A percentile compares a stretch with the other conserved stretches of the same genome.
Conservation (phyloP, 176 grass and related monocot species). For the Microstegium vimineum region DNA sequence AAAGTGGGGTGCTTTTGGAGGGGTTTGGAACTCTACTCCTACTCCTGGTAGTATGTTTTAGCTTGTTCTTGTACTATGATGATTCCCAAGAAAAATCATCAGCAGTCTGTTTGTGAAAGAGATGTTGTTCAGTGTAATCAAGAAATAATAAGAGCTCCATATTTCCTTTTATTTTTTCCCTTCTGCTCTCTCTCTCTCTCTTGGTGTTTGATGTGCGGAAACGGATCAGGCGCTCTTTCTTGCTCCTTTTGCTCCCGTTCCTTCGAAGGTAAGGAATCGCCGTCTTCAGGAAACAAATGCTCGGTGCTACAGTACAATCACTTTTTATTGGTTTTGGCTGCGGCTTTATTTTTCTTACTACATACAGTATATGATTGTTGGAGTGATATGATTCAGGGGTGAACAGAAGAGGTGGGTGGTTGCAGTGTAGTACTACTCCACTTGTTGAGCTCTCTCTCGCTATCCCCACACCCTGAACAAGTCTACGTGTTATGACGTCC, state of each 20-base stretch:
- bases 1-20: slow-evolving; percentile 18
- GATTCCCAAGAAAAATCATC: slow-evolving; percentile 11
- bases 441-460: not conserved
- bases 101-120: slow-evolving; percentile 2
- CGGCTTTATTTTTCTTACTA: not conserved
- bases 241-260: not conserved
- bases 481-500: slow-evolving; percentile 22
- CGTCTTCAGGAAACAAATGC: not conserved
- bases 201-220: not conserved
- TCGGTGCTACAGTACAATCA: not conserved
- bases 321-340: not conserved
- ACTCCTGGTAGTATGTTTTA: not conserved
- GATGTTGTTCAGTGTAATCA: slow-evolving; percentile 26
- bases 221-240: not conserved
- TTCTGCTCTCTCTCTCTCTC: too few relatives aligned
- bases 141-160: slow-evolving; percentile 31
- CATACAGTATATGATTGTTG: not conserved
- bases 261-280: slow-evolving; percentile 22
- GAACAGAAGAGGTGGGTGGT: slow-evolving; percentile 8
- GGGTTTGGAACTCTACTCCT: not conserved
- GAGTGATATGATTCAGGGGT: not conserved
- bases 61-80: not conserved
- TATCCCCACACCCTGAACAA: not conserved
- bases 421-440: slow-evolving; percentile 17
- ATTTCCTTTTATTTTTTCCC: slow-evolving; percentile 12